Conservation (phyloP, 495 filamentous ascomycete genomes). For the Pyrenula aspistea region DNA sequence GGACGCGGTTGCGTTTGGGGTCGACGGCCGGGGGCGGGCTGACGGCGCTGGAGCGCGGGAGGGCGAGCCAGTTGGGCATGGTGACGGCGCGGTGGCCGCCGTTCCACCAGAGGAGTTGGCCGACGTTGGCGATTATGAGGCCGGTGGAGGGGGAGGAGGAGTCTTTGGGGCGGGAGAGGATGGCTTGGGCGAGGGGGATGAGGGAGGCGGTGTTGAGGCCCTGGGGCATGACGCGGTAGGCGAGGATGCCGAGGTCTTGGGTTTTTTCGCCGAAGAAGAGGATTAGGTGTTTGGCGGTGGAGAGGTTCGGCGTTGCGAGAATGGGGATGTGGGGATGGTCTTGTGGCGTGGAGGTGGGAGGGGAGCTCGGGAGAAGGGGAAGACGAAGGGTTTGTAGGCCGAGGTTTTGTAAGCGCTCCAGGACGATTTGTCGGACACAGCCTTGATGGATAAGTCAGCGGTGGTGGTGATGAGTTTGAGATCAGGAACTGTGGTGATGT, state of each 20-base stretch:
- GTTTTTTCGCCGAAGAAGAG: conserved; percentile 57
- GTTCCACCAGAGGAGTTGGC: conserved; percentile 58
- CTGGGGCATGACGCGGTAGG: conserved; percentile 48
- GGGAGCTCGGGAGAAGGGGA: conserved; percentile 26
- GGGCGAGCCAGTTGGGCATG: conserved; percentile 30
- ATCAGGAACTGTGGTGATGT: conserved; percentile 1
- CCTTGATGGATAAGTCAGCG: conserved; percentile 23
- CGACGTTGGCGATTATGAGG: conserved; percentile 61
- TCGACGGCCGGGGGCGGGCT: conserved; percentile 22
- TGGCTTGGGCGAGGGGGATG: conserved; percentile 43
- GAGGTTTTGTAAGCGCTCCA: conserved; percentile 42
- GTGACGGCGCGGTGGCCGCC: conserved; percentile 42
- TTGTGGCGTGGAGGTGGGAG: conserved; percentile 13
- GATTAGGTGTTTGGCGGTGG: conserved; percentile 50
- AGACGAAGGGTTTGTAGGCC: conserved; percentile 46
- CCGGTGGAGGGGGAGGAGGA: conserved; percentile 10
- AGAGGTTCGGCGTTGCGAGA: conserved; percentile 44
- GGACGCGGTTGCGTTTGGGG: conserved; percentile 39
- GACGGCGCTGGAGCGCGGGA: conserved; percentile 45
- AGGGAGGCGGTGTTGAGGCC: conserved; percentile 57
- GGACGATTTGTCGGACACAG: conserved; percentile 48
- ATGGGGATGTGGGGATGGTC: conserved; percentile 54
- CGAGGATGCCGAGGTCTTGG: conserved; percentile 65
- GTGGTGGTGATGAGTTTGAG: no score
- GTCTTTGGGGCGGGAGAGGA: conserved; percentile 20